Evolutionary conservation across 208 protist genomes (phyloP), one percentile per base, ranked within the genome.

Genomic region (Crithidia mellificae): DNA sequence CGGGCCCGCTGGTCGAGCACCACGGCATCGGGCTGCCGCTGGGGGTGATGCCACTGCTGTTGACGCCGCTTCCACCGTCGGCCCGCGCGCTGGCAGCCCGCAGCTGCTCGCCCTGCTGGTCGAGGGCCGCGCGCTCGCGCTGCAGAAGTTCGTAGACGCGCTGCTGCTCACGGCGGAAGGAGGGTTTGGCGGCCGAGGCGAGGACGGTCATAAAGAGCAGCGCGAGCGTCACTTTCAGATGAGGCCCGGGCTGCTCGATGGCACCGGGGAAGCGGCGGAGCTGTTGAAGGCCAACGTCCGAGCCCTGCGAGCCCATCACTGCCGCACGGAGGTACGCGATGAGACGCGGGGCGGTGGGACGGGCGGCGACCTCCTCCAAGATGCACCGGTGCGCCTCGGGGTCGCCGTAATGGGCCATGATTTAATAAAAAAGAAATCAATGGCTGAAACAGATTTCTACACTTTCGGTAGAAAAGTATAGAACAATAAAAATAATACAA

Each of bases 381-480:
- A 83, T 57, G 43, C 59, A 47, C 19, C 61, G 68, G 39, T 83
- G 78, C n/a, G 72, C 72, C n/a, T 77, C 78, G 2, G 67, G 46
- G 52, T 83, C 78, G 39, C 78, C 78, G 47, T 76, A 85, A 34
- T 72, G 39, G 4, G 72, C 36, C 79, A 84, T 84, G 29, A 1
- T 39, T 24, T 29, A 38, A 29, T 9, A 30, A 53, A n/a, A 27
- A 53, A 36, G 14, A 55, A 55, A 29, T 5, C 34, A 38, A 11
- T 38, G 11, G 34, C 11, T 38, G 7, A 38, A 38, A 11, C 34
- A 38, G 34, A n/a, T n/a, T n/a, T n/a, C n/a, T n/a, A n/a, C n/a
- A n/a, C n/a, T n/a, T n/a, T n/a, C n/a, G n/a, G n/a, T n/a, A n/a
- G n/a, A n/a, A n/a, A n/a, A n/a, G n/a, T n/a, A n/a, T n/a, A n/a